Conservation (phyloP, 202 grass and related monocot species). For the Digitaria exilis region DNA sequence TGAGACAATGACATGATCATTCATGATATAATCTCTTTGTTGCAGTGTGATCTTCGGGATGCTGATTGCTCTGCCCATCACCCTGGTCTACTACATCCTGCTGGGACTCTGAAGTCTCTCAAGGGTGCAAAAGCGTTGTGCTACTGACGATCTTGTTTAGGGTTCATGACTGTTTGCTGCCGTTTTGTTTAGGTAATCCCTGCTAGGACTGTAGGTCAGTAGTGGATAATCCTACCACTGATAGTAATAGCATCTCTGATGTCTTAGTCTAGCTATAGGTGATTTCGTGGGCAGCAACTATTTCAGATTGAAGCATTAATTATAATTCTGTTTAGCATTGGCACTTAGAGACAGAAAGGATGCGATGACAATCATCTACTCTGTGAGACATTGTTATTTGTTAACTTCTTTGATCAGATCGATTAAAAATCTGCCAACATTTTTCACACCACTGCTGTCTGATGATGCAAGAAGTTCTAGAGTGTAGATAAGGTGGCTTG, state of each 20-base stretch:
- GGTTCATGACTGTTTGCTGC: not conserved
- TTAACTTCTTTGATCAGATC: not conserved
- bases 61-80: conserved; percentile 77
- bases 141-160: conserved; percentile 23
- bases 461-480: no score
- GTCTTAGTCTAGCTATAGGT: conserved; percentile 24
- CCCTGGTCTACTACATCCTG: conserved; percentile 39
- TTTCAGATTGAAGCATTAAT: conserved; percentile 16
- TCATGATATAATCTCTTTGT: conserved; percentile 5
- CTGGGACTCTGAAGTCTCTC: conserved; percentile 55
- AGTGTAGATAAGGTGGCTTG: not conserved
- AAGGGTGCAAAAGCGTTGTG: not conserved
- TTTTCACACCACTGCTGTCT: not conserved
- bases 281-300: not conserved
- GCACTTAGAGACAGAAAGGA: not conserved
- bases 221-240: not conserved
- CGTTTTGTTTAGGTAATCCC: conserved; percentile 26
- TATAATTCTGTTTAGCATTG: not conserved
- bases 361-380: not conserved
- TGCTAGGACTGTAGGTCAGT: not conserved
- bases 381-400: not conserved
- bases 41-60: conserved; percentile 85
- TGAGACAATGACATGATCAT: not conserved
- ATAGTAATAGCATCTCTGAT: conserved; percentile 1
- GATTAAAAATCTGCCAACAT: not conserved